Base-by-base conservation (phyloP, 306 rosid species). In the Pachyrhizus erosus region DNA sequence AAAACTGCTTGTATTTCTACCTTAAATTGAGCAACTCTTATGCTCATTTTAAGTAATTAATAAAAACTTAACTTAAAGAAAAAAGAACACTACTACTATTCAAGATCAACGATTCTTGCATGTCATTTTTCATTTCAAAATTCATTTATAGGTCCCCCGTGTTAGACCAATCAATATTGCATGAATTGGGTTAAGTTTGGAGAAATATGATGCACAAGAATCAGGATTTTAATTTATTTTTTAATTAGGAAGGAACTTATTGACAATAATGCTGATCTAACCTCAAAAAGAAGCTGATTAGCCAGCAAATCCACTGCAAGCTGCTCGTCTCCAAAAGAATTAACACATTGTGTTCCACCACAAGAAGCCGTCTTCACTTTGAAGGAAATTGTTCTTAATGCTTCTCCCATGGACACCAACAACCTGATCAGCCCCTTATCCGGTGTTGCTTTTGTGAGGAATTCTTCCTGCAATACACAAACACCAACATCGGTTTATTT, bases 331-430 rank as follows among this genome's bases (percentile, higher is more conserved):
- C 99, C 99, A 72, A 96, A 96, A 86, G 97, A 55, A 76, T 96
- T 96, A 57, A 96, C 97, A 89, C 99, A 96, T 40, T 97, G 97
- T 48, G 99, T 96, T 89, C 98, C 99, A 57, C 98, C 97, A 75
- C 99, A 96, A 40, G 99, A 90, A 80, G 99, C 99, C 17, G 99
- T 96, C 86, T 91, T 96, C 80, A 96, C 99, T 92, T 96, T 96
- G 85, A 89, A 96, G 77, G 97, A 87, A 84, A 93, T 96, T 73
- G 97, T 93, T 84, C 99, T 93, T 11, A 96, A 66, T 62, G 99
- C 98, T 84, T 96, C 98, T 66, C 99, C 99, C 98, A 96, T 92
- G 69, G 92, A 89, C 74, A 79, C 60, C 89, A 96, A 21, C 96
- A 96, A 88, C 73, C 97, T 83, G 76, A 91, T 90, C 83, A 96